Conservation (phyloP, 768 basidiomycete species). For the Podaxis sp. region DNA sequence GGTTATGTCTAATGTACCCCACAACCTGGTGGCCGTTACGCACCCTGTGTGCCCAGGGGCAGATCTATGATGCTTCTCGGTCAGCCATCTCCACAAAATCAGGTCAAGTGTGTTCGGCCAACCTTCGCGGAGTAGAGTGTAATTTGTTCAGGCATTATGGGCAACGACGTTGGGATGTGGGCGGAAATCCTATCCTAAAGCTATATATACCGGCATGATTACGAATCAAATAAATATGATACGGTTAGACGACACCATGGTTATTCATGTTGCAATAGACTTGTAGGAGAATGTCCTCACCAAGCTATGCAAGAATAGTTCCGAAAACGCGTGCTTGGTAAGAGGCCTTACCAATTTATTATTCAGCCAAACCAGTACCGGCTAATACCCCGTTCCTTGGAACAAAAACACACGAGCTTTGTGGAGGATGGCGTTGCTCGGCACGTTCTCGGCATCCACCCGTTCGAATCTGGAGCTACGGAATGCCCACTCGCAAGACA, state of each 20-base stretch:
- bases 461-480: no score
- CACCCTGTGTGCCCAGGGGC: conserved; percentile 62
- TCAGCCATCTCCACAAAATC: conserved; percentile 1
- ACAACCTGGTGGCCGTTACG: conserved; percentile 4
- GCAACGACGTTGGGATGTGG: not conserved
- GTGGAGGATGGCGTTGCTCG: no score
- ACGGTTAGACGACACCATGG: not conserved
- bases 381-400: no score
- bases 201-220: not conserved
- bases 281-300: not conserved
- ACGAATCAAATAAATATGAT: not conserved
- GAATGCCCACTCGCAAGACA: no score
- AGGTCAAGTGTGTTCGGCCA: not conserved
- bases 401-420: no score
- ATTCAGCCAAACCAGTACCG: not conserved
- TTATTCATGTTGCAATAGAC: not conserved
- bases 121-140: conserved; percentile 53
- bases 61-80: conserved; percentile 36
- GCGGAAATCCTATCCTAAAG: not conserved
- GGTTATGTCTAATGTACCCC: not conserved
- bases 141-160: conserved; percentile 27
- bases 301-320: not conserved
- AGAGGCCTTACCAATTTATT: not conserved
- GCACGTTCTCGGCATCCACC: no score
- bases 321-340: not conserved